Conservation (phyloP, 164 flowering plant species). For the Vitis amurensis region DNA sequence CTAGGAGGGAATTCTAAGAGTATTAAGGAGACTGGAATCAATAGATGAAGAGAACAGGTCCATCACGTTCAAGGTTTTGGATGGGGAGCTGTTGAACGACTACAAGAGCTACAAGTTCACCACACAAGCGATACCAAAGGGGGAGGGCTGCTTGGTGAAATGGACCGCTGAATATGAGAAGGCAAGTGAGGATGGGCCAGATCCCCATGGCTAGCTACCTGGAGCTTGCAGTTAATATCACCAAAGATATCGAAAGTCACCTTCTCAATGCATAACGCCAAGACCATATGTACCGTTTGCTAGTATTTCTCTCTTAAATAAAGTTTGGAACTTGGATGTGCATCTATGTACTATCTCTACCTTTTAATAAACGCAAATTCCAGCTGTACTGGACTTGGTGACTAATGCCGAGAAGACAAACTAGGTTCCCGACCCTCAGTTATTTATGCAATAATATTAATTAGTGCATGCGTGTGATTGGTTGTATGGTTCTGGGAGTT, state of each 20-base stretch:
- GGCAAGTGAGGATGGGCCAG: constrained; percentile 19
- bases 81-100: constrained; percentile 24
- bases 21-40: constrained; percentile 18
- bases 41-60: constrained; percentile 26
- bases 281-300: no score
- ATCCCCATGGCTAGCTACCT: constrained; percentile 22
- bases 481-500: no score
- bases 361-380: no score
- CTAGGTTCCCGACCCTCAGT: no score
- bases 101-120: constrained; percentile 19
- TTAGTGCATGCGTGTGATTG: no score
- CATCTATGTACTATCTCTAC: no score
- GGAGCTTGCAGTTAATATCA: constrained; percentile 13
- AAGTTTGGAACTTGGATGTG: no score
- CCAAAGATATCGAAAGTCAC: constrained; percentile 41
- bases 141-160: constrained; percentile 32
- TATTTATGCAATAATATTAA: no score
- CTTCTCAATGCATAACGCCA: constrained; percentile 7
- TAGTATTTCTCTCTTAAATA: no score
- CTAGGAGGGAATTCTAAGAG: constrained; percentile 18
- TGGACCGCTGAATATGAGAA: constrained; percentile 49
- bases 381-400: no score
- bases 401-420: no score
- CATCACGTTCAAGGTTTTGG: constrained; percentile 19
- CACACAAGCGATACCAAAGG: constrained; percentile 7